Evolutionary conservation across 2,329 filamentous ascomycete genomes (phyloP).

Genomic region (Alternaria sp.): DNA sequence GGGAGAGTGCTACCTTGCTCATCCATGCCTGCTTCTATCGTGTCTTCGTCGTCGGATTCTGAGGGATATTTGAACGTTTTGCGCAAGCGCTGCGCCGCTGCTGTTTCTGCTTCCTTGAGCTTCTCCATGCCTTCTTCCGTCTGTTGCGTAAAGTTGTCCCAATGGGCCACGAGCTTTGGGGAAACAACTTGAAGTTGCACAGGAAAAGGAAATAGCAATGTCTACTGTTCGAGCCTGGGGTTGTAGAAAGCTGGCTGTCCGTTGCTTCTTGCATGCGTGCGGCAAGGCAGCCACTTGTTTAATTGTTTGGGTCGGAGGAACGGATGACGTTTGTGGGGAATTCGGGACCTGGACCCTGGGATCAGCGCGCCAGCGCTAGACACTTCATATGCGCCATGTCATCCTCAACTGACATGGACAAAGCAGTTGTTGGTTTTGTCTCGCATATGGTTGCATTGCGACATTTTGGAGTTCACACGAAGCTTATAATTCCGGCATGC

Average conservation of each 20-base stretch:
- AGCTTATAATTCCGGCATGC: too few species aligned
- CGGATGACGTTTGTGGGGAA: conserved; percentile 28
- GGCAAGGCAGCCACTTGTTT: conserved; percentile 9
- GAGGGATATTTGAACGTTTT: conserved; percentile 79
- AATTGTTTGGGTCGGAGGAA: conserved; percentile 8
- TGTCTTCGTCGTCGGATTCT: conserved; percentile 62
- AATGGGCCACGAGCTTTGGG: background rate
- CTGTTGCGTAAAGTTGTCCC: background rate
- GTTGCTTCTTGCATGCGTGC: conserved; percentile 11
- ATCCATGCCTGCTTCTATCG: conserved; percentile 71
- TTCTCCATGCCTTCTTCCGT: conserved; percentile 10
- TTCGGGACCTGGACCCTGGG: conserved; percentile 2
- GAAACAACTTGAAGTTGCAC: background rate
- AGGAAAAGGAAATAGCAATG: background rate
- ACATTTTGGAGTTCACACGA: too few species aligned
- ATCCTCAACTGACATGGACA: background rate
- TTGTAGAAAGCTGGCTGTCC: conserved; percentile 16
- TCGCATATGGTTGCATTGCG: too few species aligned
- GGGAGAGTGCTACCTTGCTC: conserved; percentile 69
- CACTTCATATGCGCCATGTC: background rate
- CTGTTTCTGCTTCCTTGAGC: conserved; percentile 11
- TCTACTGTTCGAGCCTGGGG: background rate
- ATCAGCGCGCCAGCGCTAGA: conserved; percentile 12
- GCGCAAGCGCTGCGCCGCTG: conserved; percentile 69
- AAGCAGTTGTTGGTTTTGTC: too few species aligned